phyloP scores from a whole-genome alignment of 768 basidiomycete species.

The Lactifluus pinguis region DNA sequence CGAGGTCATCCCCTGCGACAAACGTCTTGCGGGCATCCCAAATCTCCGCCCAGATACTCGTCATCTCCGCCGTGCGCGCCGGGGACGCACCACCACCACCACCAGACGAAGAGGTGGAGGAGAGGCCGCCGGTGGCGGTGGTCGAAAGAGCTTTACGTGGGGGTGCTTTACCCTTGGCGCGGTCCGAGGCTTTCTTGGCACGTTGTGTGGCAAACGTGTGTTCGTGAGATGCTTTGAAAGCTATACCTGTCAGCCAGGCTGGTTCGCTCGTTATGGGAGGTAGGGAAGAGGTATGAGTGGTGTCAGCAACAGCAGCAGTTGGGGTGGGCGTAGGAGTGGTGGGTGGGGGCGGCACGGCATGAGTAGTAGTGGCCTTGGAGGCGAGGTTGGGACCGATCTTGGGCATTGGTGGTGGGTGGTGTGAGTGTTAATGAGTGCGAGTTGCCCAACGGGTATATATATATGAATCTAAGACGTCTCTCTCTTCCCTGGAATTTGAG shows the following conservation, averaged over 20 bases:
- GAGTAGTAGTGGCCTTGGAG: neutral
- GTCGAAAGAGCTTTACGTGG: neutral
- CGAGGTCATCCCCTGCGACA: neutral
- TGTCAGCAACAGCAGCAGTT: neutral
- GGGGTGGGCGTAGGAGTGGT: neutral
- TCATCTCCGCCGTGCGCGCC: neutral
- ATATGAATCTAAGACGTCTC: neutral
- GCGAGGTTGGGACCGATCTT: constrained; percentile 8
- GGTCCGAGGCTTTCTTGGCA: constrained; percentile 17
- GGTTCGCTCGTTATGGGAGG: neutral
- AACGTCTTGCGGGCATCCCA: constrained; percentile 4
- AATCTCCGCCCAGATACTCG: constrained; percentile 6
- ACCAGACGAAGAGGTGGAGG: neutral
- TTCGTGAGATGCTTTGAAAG: constrained; percentile 13
- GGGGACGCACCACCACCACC: neutral
- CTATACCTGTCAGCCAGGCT: constrained; percentile 4
- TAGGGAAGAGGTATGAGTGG: neutral
- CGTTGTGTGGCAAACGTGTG: constrained; percentile 14
- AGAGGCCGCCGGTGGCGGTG: neutral
- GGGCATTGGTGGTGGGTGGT: neutral
- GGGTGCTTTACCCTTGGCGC: constrained; percentile 13
- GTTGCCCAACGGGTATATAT: neutral
- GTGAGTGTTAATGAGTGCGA: neutral
- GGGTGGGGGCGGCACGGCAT: neutral
- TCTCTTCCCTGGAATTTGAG: neutral